These are phyloP conservation scores for Corylus americana DNA, from an alignment of 306 rosid species.

Conservation along the genomic window DNA sequence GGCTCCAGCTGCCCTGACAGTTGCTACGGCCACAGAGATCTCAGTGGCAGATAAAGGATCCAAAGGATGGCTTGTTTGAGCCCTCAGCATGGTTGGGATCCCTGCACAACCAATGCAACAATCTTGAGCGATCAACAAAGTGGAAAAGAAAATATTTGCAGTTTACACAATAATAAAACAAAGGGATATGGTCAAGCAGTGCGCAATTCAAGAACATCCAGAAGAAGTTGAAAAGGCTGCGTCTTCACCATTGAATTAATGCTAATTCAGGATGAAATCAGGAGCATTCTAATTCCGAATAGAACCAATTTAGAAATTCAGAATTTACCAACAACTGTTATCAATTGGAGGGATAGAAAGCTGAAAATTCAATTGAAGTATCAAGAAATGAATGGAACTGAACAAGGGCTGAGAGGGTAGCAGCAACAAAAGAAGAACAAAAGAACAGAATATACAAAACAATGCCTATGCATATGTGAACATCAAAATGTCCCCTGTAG, in stretches of 20 bases:
- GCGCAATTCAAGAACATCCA: constrained; percentile 1
- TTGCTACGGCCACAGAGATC: constrained; percentile 84
- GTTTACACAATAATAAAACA: background rate
- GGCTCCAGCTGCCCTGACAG: constrained; percentile 92
- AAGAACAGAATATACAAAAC: background rate
- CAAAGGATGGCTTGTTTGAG: constrained; percentile 84
- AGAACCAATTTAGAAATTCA: background rate
- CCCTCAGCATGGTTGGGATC: constrained; percentile 62
- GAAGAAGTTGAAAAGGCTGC: background rate
- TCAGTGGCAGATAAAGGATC: constrained; percentile 89
- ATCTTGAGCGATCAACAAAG: constrained; percentile 16
- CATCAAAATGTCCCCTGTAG: background rate
- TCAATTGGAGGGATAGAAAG: background rate
- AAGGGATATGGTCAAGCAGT: constrained; percentile 5
- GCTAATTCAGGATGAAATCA: background rate
- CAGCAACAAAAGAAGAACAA: background rate
- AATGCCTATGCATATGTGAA: too few relatives aligned
- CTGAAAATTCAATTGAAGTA: background rate
- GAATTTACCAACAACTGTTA: background rate
- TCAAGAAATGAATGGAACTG: background rate
- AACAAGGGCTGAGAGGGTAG: background rate
- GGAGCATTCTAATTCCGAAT: background rate
- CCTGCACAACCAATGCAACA: constrained; percentile 41
- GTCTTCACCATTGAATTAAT: constrained; percentile 10
- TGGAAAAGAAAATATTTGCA: constrained; percentile 5